phyloP scores from a whole-genome alignment of 352 stramenopile species.

The Globisporangium barbulae region DNA sequence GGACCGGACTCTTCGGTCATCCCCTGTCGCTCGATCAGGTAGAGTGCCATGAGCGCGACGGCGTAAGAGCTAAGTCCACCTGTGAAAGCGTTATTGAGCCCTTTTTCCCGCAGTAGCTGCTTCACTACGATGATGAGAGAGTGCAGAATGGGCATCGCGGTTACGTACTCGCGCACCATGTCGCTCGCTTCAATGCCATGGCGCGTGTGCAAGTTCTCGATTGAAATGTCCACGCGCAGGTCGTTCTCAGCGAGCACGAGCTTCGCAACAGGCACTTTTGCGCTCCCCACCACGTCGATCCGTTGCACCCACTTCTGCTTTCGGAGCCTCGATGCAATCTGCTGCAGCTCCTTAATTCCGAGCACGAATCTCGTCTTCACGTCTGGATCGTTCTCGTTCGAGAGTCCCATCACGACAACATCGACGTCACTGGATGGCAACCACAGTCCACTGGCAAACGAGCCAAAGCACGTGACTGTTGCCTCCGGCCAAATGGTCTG shows the following conservation, averaged over 20 bases:
- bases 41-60: conserved; percentile 80
- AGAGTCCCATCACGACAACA: conserved; percentile 79
- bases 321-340: conserved; percentile 43
- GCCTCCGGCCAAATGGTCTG: conserved; percentile 75
- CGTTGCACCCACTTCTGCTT: conserved; percentile 71
- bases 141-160: conserved; percentile 59
- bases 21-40: conserved; percentile 66
- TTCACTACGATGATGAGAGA: conserved; percentile 85
- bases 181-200: conserved; percentile 79
- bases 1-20: conserved; percentile 21
- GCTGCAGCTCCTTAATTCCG: conserved; percentile 52
- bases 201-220: conserved; percentile 82
- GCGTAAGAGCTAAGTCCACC: conserved; percentile 88
- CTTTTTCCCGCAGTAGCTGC: conserved; percentile 84
- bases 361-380: conserved; percentile 48
- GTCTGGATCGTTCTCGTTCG: conserved; percentile 31
- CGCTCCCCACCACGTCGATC: conserved; percentile 77
- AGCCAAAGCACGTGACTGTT: conserved; percentile 74
- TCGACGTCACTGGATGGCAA: conserved; percentile 87
- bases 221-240: conserved; percentile 85
- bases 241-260: conserved; percentile 54
- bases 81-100: conserved; percentile 88
- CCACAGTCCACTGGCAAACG: conserved; percentile 85
- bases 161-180: conserved; percentile 77
- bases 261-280: conserved; percentile 87